A percentile compares a stretch with the other conserved stretches of the same genome.
These are phyloP conservation scores for Peniophora sp. DNA, from an alignment of 1,284 basidiomycete species.

Conservation along the genomic window DNA sequence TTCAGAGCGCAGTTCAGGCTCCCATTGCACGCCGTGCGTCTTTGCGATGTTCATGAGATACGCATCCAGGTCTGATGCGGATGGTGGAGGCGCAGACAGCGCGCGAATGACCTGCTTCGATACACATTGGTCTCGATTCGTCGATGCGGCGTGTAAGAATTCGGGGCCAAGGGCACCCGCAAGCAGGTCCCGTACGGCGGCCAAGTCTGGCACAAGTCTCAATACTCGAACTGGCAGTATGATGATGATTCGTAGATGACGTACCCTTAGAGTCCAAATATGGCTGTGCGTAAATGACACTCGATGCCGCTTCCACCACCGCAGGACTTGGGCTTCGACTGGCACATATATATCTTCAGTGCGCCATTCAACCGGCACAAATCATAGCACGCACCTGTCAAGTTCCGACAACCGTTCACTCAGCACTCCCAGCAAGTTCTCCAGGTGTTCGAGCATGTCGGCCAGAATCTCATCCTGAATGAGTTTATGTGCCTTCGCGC, in stretches of 20 bases:
- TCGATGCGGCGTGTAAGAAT: slow-evolving; percentile 45
- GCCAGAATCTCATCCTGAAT: slow-evolving; percentile 54
- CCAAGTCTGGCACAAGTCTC: slow-evolving; percentile 40
- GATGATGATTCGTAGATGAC: not conserved
- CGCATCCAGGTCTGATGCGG: slow-evolving; percentile 45
- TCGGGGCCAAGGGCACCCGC: slow-evolving; percentile 46
- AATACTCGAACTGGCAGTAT: not conserved
- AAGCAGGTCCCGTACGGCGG: slow-evolving; percentile 44
- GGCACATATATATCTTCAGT: not conserved
- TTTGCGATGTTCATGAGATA: slow-evolving; percentile 48
- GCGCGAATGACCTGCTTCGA: slow-evolving; percentile 45
- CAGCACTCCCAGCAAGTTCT: slow-evolving; percentile 57
- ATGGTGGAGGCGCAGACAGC: slow-evolving; percentile 42
- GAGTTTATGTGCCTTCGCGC: slow-evolving; percentile 60
- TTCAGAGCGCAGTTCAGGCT: slow-evolving; percentile 48
- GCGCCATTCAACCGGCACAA: not conserved
- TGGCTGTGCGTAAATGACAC: slow-evolving; percentile 55
- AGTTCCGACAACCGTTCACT: slow-evolving; percentile 52
- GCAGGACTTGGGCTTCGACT: slow-evolving; percentile 37
- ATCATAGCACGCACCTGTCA: slow-evolving; percentile 31
- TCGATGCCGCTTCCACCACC: slow-evolving; percentile 56
- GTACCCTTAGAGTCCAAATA: slow-evolving; percentile 52
- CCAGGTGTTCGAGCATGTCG: slow-evolving; percentile 55
- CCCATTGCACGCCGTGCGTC: slow-evolving; percentile 51
- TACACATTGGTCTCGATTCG: slow-evolving; percentile 47